These are phyloP conservation scores for Digitaria exilis DNA, from an alignment of 202 grass and related monocot genomes.

Conservation along the genomic window DNA sequence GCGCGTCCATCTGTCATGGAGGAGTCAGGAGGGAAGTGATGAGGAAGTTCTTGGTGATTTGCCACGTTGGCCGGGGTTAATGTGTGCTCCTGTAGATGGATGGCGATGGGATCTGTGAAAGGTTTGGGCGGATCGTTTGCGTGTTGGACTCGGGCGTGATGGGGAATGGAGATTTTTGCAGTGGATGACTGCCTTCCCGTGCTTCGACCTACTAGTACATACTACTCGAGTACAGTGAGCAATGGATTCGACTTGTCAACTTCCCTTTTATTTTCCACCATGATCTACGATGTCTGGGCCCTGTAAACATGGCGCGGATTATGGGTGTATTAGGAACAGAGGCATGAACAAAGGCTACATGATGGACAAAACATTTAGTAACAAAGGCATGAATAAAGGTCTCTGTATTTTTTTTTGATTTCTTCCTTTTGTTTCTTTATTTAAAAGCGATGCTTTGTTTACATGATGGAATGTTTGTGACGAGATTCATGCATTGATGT, in stretches of 20 bases:
- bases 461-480: conserved; percentile 1
- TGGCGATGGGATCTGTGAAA: conserved; percentile 6
- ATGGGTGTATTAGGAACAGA: neutral
- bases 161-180: neutral
- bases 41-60: neutral
- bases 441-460: neutral
- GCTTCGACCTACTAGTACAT: neutral
- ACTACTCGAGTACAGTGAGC: neutral
- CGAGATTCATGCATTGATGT: conserved; percentile 18
- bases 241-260: neutral
- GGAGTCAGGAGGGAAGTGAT: too few relatives aligned
- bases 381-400: neutral
- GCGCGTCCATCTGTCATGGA: too few relatives aligned
- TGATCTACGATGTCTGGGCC: neutral
- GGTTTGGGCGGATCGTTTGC: conserved; percentile 32
- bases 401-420: neutral
- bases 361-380: neutral
- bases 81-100: neutral
- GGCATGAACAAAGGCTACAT: neutral
- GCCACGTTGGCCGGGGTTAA: neutral
- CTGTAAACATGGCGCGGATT: neutral
- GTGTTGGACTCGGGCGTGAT: conserved; percentile 26
- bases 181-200: neutral
- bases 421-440: neutral
- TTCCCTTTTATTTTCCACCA: neutral